A percentile compares a stretch with the other conserved stretches of the same genome.
Conservation (phyloP, 2,329 filamentous ascomycete genomes). For the Elsinoe fawcettii region DNA sequence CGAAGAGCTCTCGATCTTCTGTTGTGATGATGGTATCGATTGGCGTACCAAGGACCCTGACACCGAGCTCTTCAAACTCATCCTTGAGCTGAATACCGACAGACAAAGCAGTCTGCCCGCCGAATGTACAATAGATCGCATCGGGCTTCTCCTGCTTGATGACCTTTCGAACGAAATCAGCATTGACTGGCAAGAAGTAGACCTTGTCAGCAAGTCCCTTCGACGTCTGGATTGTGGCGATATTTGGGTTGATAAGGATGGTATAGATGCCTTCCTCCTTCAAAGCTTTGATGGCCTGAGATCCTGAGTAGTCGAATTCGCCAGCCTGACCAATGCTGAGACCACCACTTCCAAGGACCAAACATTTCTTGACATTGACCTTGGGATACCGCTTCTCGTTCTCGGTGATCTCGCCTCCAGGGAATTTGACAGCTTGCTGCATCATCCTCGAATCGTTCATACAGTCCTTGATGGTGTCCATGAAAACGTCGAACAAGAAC, state of each 20-base stretch:
- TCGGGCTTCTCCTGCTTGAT: constrained; percentile 91
- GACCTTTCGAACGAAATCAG: constrained; percentile 95
- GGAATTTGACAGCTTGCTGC: constrained; percentile 70
- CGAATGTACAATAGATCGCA: constrained; percentile 95
- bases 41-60: constrained; percentile 89
- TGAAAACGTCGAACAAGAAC: constrained; percentile 94
- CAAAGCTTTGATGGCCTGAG: constrained; percentile 94
- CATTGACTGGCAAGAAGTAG: constrained; percentile 94
- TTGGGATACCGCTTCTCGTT: constrained; percentile 69
- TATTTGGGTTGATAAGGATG: constrained; percentile 97
- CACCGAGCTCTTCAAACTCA: constrained; percentile 85
- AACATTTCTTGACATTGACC: constrained; percentile 84
- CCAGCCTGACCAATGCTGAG: constrained; percentile 96
- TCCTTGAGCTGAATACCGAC: constrained; percentile 97
- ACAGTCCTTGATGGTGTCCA: constrained; percentile 70
- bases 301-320: constrained; percentile 98
- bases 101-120: constrained; percentile 92
- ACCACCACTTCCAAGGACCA: constrained; percentile 89
- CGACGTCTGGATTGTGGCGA: constrained; percentile 96
- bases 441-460: constrained; percentile 61
- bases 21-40: constrained; percentile 98
- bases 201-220: constrained; percentile 98
- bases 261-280: constrained; percentile 99
- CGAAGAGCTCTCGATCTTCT: constrained; percentile 94
- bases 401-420: constrained; percentile 72